Percentiles rank a stretch among this genome's conserved stretches.
phyloP scores from a whole-genome alignment of 345 rosid species.

The Sapria himalayana region DNA sequence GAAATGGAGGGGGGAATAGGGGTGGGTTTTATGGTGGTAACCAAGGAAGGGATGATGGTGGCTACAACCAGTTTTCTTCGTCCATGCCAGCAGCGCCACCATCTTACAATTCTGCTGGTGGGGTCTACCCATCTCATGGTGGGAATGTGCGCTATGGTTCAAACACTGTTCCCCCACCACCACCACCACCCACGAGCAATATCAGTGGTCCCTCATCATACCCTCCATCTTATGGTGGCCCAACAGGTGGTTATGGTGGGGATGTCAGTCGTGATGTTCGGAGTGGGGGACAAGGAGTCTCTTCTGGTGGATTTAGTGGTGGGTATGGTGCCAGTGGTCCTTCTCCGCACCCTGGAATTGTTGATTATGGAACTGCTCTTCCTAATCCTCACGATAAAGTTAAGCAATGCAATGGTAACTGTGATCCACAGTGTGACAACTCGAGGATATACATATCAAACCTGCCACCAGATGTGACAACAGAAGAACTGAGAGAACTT shows the following conservation, averaged over 20 bases:
- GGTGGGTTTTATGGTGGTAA: slow-evolving; percentile 48
- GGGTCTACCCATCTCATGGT: slow-evolving; percentile 29
- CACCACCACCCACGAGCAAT: slow-evolving; percentile 76
- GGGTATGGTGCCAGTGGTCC: slow-evolving; percentile 35
- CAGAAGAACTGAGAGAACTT: slow-evolving; percentile 69
- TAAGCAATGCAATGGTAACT: slow-evolving; percentile 74
- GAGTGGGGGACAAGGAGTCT: slow-evolving; percentile 31
- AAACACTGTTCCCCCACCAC: slow-evolving; percentile 76
- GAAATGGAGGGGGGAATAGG: slow-evolving; percentile 24
- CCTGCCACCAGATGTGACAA: slow-evolving; percentile 82
- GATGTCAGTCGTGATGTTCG: slow-evolving; percentile 33
- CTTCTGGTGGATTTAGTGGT: slow-evolving; percentile 16
- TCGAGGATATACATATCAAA: slow-evolving; percentile 88
- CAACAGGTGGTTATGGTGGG: slow-evolving; percentile 40
- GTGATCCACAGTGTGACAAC: slow-evolving; percentile 78
- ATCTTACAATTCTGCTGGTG: slow-evolving; percentile 43
- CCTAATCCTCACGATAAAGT: slow-evolving; percentile 28
- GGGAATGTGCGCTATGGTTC: slow-evolving; percentile 37
- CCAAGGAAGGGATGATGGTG: slow-evolving; percentile 46
- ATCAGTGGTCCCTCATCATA: slow-evolving; percentile 54
- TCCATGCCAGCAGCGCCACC: slow-evolving; percentile 38
- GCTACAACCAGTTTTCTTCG: slow-evolving; percentile 51
- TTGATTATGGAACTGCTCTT: slow-evolving; percentile 23
- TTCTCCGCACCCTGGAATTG: slow-evolving; percentile 27
- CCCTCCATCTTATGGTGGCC: slow-evolving; percentile 67